Evolutionary conservation across 179 eudicot species (phyloP), one percentile per base, ranked within the genome.

Genomic region (Monotropa hypopitys): DNA sequence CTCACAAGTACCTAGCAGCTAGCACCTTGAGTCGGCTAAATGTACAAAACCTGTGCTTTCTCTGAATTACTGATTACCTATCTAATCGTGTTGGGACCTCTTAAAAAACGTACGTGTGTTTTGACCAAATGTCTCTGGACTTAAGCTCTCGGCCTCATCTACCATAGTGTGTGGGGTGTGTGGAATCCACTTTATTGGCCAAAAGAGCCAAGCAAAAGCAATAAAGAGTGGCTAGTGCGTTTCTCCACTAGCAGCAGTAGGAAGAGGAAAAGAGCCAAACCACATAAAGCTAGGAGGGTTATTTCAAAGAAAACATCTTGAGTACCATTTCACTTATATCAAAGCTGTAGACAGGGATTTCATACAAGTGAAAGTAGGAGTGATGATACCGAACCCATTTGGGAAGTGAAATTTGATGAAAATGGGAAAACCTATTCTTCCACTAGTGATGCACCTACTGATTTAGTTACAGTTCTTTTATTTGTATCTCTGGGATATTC

Each of bases 181-280:
- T 81, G 82, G 86, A 81, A 81, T 84, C 78, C 68, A 70, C 76
- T 76, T 20, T 81, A 28, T 20, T 54, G 72, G 81, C 76, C 59
- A 74, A 73, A 83, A 78, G 81, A 21, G 74, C 81, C 79, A 80
- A 80, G 71, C 65, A 70, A 81, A 84, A 84, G 82, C 82, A 81
- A 66, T 38, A 71, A 80, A 80, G 84, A 78, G 15, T 1, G 51
- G 45, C n/a, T 73, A 72, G 65, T 84, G 80, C 46, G 81, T 78
- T 42, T 46, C 40, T 72, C 71, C 75, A 76, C 78, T 83, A 79
- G 59, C 20, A n/a, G 76, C 16, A 38, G 76, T 18, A 38, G 11
- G 54, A 50, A 47, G 16, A 20, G 71, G 72, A 50, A 68, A 83
- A 51, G 83, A 53, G 83, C 84, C 90, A 86, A 86, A 53, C 68